Percentiles rank a stretch among this genome's conserved stretches.
These are phyloP conservation scores for Aspergillus sp. DNA, from an alignment of 2,329 filamentous ascomycete genomes.

Conservation along the genomic window DNA sequence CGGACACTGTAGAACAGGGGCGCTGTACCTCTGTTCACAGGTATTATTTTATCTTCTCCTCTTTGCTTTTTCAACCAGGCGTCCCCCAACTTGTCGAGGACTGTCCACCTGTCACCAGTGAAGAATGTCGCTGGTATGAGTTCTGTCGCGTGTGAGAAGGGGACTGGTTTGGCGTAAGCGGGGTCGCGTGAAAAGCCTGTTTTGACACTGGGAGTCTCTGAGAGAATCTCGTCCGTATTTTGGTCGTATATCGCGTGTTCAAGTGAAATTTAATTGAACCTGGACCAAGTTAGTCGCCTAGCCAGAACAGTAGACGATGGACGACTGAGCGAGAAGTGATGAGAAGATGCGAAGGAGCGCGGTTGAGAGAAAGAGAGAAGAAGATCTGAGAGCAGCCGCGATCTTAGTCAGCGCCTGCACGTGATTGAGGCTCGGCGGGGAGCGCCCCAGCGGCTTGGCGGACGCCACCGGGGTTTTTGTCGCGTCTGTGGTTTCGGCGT, in stretches of 20 bases:
- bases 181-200: constrained; percentile 20
- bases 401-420: constrained; percentile 10
- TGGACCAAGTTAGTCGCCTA: not conserved
- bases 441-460: constrained; percentile 10
- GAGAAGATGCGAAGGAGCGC: constrained; percentile 3
- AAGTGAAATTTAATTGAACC: not conserved
- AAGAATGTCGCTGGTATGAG: constrained; percentile 12
- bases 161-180: constrained; percentile 20
- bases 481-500: constrained; percentile 7
- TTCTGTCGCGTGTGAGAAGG: constrained; percentile 16
- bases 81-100: constrained; percentile 9
- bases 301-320: not conserved
- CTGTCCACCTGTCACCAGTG: constrained; percentile 8
- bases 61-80: constrained; percentile 7
- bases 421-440: constrained; percentile 15
- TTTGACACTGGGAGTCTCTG: not conserved
- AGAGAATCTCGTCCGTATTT: not conserved
- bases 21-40: constrained; percentile 19
- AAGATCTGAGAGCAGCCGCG: not conserved
- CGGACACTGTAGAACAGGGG: constrained; percentile 19
- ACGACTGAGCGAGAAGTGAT: constrained; percentile 3
- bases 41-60: constrained; percentile 28
- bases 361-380: constrained; percentile 1
- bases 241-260: no score
- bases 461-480: constrained; percentile 10